Conservation (phyloP, 2,329 filamentous ascomycete genomes). For the Ophiostoma triangulosporum region DNA sequence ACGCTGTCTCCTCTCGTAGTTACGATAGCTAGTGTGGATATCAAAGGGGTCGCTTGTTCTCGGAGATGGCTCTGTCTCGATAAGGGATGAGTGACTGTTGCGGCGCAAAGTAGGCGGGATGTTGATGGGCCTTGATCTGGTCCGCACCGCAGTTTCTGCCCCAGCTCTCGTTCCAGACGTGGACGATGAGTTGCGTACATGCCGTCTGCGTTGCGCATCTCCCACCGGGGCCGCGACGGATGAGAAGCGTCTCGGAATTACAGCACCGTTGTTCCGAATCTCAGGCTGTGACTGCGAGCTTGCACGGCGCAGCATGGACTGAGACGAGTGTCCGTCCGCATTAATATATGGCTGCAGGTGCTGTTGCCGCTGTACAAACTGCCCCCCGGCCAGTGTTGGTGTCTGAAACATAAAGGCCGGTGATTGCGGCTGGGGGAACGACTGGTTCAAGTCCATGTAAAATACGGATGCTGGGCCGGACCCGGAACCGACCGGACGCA, state of each 20-base stretch:
- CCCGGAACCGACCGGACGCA: no score
- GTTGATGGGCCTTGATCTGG: not conserved
- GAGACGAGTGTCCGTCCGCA: slow-evolving; percentile 30
- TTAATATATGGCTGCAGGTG: not conserved
- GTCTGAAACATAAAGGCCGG: not conserved
- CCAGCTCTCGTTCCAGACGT: not conserved
- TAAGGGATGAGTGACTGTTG: slow-evolving; percentile 23
- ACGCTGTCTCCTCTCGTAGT: slow-evolving; percentile 14
- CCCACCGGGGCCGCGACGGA: not conserved
- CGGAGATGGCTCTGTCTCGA: slow-evolving; percentile 32
- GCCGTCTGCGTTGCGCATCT: not conserved
- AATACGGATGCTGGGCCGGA: no score
- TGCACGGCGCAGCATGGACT: slow-evolving; percentile 35
- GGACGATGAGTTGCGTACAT: not conserved
- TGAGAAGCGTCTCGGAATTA: not conserved
- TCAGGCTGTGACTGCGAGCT: slow-evolving; percentile 25
- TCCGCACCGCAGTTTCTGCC: not conserved
- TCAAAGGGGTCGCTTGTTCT: slow-evolving; percentile 18
- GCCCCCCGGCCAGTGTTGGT: not conserved
- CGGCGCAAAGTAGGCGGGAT: slow-evolving; percentile 2
- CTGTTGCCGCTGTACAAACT: slow-evolving; percentile 1
- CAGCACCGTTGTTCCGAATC: not conserved
- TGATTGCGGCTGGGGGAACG: no score
- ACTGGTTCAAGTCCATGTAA: no score
- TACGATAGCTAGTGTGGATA: slow-evolving; percentile 18